phyloP scores from a whole-genome alignment of 345 rosid species.

The Euphorbia lathyris region DNA sequence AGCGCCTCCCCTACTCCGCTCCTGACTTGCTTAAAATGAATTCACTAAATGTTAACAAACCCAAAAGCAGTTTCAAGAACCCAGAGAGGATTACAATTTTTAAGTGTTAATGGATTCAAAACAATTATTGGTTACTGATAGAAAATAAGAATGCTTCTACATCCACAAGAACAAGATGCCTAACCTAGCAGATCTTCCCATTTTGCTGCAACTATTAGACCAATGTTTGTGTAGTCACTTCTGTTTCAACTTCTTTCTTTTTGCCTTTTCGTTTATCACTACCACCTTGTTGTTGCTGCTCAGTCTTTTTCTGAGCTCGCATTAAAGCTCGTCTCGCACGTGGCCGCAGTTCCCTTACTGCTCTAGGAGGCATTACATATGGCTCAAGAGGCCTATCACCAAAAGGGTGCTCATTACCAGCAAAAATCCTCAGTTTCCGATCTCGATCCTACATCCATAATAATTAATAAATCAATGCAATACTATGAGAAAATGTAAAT shows the following conservation, averaged over 20 bases:
- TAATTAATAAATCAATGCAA: slow-evolving; percentile 2
- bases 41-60: background rate
- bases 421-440: slow-evolving; percentile 84
- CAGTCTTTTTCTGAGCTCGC: slow-evolving; percentile 84
- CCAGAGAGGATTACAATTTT: no score
- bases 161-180: background rate
- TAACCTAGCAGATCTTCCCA: background rate
- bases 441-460: slow-evolving; percentile 76
- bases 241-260: slow-evolving; percentile 43
- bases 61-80: background rate
- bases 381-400: slow-evolving; percentile 69
- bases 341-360: slow-evolving; percentile 85
- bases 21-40: background rate
- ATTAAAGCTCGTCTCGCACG: slow-evolving; percentile 89
- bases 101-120: background rate
- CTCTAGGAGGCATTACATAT: slow-evolving; percentile 76
- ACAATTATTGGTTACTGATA: slow-evolving; percentile 12
- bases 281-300: slow-evolving; percentile 49
- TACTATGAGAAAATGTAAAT: background rate
- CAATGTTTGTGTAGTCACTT: slow-evolving; percentile 16
- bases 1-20: no score
- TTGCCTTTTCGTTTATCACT: slow-evolving; percentile 46
- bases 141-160: slow-evolving; percentile 4
- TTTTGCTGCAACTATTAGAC: background rate
- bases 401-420: slow-evolving; percentile 81